These are phyloP conservation scores for Silybum marianum DNA, from an alignment of 129 eudicot species.

Conservation along the genomic window DNA sequence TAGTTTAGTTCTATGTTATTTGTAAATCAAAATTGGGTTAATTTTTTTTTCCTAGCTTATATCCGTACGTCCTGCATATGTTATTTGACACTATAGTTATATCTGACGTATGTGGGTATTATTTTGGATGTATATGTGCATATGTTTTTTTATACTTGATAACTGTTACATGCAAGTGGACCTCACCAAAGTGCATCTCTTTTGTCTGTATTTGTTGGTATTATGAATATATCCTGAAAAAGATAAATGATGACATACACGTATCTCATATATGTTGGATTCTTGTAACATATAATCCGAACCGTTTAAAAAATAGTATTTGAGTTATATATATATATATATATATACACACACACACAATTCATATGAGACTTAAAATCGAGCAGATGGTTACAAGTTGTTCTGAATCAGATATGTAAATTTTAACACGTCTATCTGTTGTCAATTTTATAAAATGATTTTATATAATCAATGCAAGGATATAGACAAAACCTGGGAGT, in stretches of 20 bases:
- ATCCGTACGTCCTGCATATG: neutral
- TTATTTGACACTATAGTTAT: neutral
- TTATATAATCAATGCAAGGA: too few relatives aligned
- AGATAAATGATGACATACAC: neutral
- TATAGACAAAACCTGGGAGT: too few relatives aligned
- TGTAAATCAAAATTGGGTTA: neutral
- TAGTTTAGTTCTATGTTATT: neutral
- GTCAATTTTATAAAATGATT: too few relatives aligned
- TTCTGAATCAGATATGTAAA: neutral
- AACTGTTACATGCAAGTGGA: slow-evolving; percentile 2
- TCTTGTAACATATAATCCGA: neutral
- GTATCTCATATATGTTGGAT: neutral
- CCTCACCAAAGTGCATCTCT: neutral
- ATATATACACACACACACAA: too few relatives aligned
- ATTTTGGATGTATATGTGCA: neutral
- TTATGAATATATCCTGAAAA: neutral
- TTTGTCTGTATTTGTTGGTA: neutral
- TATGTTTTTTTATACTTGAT: neutral
- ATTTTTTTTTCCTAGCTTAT: neutral
- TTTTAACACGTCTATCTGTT: too few relatives aligned
- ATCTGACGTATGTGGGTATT: slow-evolving; percentile 8
- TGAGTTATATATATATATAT: too few relatives aligned
- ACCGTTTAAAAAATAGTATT: neutral
- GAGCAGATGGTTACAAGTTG: neutral
- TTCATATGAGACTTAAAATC: neutral